Base-by-base conservation (phyloP, 495 filamentous ascomycete genomes). In the Penicillium paxilli region DNA sequence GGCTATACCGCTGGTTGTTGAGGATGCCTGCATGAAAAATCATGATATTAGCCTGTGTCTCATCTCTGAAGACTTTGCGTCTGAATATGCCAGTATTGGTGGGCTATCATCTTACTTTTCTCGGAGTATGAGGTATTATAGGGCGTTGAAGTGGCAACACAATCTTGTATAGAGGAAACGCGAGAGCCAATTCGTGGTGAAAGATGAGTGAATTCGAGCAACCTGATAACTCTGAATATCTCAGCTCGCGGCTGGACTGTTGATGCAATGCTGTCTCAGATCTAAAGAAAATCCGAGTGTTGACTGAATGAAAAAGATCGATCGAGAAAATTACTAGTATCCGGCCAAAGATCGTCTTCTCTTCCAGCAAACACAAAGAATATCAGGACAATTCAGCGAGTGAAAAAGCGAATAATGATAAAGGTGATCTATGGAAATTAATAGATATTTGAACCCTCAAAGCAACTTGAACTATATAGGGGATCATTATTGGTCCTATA, bases 21-120 rank as follows among this genome's bases (percentile, higher is more conserved):
- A 46, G 66, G 67, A 55, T 54, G 57, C 51, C 66, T 73, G 69
- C 70, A 73, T 58, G 50, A 23, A 30, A 64, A 42, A 41, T 35
- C 28, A 46, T 55, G 48, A 58, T 47, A 47, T 67, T 20, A 62
- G 58, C 44, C 30, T 42, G 32, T 51, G 26, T 54, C 59, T 55
- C 52, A 60, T 53, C 9, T 20, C 63, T 64, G 68, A 64, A 54
- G 64, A 60, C 25, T 60, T 69, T 66, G 65, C 63, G 64, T 38
- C 6, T 12, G 11, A 10, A 14, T 32, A 32, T 32, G n/a, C 11
- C 35, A 38, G 16, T 19, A 19, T 12, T 22, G 40, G 22, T 32
- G 14, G 16, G n/a, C 17, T 6, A 1, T 23, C 11, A 11, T 26
- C 22, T 42, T 17, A 26, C 40, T 42, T 51, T 23, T 26, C 22